Base-by-base conservation (phyloP, 2,329 filamentous ascomycete genomes). In the Fusarium fracticaudum region DNA sequence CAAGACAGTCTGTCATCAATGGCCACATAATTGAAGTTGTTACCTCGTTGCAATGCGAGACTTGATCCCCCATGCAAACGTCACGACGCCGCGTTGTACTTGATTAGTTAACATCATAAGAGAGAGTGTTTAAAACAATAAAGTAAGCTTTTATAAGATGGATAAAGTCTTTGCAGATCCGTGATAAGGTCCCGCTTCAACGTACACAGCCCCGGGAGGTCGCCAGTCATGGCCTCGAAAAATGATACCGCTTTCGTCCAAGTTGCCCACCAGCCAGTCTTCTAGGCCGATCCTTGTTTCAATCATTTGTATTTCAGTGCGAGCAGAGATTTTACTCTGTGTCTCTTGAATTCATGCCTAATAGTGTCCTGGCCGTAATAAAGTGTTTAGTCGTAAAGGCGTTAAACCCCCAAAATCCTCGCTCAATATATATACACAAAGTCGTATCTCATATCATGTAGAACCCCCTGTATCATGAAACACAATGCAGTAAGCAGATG, bases 161-260 rank as follows among this genome's bases (percentile, higher is more conserved):
- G 15, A 24, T 22, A n/a, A 47, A 26, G 15, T n/a, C 40, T n/a
- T 53, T 40, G 45, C 20, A 38, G 47, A 35, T 50, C 29, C 12
- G 29, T 51, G 20, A 51, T 51, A 22, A 11, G 43, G 38, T 60
- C 22, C 11, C 29, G 20, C 14, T 38, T 31, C 18, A n/a, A 37
- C 26, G 29, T 60, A 60, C 38, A 54, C 35, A 69, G 64, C 48
- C 67, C 43, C 43, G 5, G 31, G 44, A 58, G 37, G 47, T 63
- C 58, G 45, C 44, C 68, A 63, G 55, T 37, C 41, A 24, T 38
- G 55, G 12, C 24, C 41, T 68, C 58, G 69, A 67, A 72, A 41
- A 54, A 72, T 72, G 51, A 63, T 68, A 44, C 68, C 63, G 22
- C 43, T 72, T 72, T 51, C 47, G 58, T 64, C 53, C 13, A 64